These are phyloP conservation scores for Mycena kentingensis DNA, from an alignment of 768 basidiomycete genomes.

Conservation along the genomic window DNA sequence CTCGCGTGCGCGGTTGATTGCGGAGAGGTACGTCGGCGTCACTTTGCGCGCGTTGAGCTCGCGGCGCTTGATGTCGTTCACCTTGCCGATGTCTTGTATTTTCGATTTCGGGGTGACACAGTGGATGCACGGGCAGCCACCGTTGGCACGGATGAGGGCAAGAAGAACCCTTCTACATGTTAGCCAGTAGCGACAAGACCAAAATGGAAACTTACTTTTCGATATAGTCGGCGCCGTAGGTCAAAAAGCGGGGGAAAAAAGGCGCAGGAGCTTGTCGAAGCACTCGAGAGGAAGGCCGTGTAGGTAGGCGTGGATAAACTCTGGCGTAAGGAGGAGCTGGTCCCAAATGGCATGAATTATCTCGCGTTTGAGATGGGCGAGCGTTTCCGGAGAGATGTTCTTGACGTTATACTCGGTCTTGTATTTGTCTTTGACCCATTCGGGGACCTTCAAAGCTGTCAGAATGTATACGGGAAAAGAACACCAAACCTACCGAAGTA, in stretches of 20 bases:
- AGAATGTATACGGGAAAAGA: too few species aligned
- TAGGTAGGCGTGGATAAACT: constrained; percentile 27
- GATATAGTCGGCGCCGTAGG: constrained; percentile 32
- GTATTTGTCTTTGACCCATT: too few species aligned
- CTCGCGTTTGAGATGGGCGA: constrained; percentile 30
- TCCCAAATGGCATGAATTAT: constrained; percentile 29
- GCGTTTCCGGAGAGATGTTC: too few species aligned
- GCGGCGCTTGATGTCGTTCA: constrained; percentile 7
- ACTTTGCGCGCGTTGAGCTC: neutral
- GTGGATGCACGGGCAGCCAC: constrained; percentile 24
- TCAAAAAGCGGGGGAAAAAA: constrained; percentile 30
- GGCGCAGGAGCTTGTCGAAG: constrained; percentile 24
- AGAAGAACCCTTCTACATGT: constrained; percentile 16
- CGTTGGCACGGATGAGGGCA: constrained; percentile 18
- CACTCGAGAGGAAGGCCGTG: constrained; percentile 26
- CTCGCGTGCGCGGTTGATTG: neutral
- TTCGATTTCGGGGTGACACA: constrained; percentile 20
- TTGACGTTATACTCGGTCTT: too few species aligned
- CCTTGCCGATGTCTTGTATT: constrained; percentile 14
- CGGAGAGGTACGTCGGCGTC: constrained; percentile 5
- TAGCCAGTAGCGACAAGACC: neutral
- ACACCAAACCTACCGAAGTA: constrained; percentile 25
- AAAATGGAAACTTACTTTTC: constrained; percentile 28
- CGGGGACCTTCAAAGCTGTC: too few species aligned
- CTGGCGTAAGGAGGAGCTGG: constrained; percentile 23